Evolutionary conservation across 1,284 basidiomycete species (phyloP).

Genomic region (Trametes polyzona): DNA sequence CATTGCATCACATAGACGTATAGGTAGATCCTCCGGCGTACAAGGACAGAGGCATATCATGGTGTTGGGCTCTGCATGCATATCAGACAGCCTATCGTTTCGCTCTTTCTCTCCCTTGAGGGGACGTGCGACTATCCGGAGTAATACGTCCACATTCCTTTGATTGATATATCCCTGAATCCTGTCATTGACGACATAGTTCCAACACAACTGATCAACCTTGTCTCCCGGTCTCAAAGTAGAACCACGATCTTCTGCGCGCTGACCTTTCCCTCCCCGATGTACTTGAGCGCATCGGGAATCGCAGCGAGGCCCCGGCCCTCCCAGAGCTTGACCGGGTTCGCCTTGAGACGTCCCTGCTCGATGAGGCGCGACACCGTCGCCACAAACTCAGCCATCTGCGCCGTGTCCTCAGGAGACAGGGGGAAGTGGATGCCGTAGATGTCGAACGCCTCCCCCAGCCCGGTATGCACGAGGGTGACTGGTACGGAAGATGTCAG

Average conservation of each 20-base stretch:
- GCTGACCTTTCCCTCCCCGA: constrained; percentile 27
- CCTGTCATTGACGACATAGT: no score
- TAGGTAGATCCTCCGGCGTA: no score
- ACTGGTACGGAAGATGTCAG: constrained; percentile 5
- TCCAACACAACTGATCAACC: no score
- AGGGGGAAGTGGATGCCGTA: constrained; percentile 10
- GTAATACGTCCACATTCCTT: no score
- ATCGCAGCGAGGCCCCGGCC: constrained; percentile 25
- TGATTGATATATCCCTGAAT: no score
- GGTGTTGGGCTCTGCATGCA: no score
- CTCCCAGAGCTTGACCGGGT: constrained; percentile 27
- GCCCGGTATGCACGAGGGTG: constrained; percentile 24
- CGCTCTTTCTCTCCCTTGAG: no score
- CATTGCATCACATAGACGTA: not conserved
- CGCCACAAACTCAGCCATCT: constrained; percentile 28
- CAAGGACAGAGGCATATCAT: no score
- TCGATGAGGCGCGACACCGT: constrained; percentile 25
- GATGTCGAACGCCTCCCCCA: constrained; percentile 22
- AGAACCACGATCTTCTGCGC: constrained; percentile 31
- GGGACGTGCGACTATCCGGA: no score
- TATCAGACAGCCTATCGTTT: no score
- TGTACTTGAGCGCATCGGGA: constrained; percentile 24
- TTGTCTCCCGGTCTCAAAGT: constrained; percentile 7
- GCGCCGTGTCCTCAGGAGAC: constrained; percentile 22
- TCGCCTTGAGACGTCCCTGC: constrained; percentile 25